Percentiles rank a stretch among this genome's conserved stretches.
Evolutionary conservation across 1,139 yeast species (phyloP).

Genomic region (Suhomyces choctaworum): DNA sequence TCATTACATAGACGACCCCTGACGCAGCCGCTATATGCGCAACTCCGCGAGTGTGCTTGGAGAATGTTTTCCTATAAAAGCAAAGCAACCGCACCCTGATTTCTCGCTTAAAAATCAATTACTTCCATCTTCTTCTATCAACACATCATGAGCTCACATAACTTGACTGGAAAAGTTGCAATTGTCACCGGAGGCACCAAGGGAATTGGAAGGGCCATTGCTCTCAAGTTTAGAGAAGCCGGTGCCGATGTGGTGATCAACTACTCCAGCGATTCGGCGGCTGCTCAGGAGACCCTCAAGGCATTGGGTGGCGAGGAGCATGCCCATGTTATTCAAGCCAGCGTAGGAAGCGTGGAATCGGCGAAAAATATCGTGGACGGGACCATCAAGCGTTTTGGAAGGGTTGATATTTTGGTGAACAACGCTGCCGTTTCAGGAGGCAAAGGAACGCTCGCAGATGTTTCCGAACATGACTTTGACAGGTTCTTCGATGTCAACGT

Average conservation of each 20-base stretch:
- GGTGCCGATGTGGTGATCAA: conserved; percentile 1
- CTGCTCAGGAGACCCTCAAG: not conserved
- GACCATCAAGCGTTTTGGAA: not conserved
- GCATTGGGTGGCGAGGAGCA: not conserved
- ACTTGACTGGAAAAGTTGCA: not conserved
- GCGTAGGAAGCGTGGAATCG: not conserved
- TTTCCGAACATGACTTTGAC: not conserved
- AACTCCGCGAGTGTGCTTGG: too few relatives aligned
- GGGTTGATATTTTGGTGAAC: not conserved
- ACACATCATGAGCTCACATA: not conserved
- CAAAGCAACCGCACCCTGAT: too few relatives aligned
- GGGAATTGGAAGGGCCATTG: conserved; percentile 1
- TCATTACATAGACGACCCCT: too few relatives aligned
- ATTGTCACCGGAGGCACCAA: conserved; percentile 1
- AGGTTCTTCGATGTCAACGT: not conserved
- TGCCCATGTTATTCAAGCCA: not conserved
- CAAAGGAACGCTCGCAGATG: not conserved
- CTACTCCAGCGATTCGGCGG: not conserved
- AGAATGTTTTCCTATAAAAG: too few relatives aligned
- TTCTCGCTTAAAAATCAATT: too few relatives aligned
- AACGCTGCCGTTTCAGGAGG: not conserved
- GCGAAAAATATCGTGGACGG: not conserved
- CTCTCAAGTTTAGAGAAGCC: not conserved
- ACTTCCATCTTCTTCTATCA: not conserved
- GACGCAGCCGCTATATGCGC: too few relatives aligned